Conservation (phyloP, 768 basidiomycete genomes). For the Strobilomyces dryophilus region DNA sequence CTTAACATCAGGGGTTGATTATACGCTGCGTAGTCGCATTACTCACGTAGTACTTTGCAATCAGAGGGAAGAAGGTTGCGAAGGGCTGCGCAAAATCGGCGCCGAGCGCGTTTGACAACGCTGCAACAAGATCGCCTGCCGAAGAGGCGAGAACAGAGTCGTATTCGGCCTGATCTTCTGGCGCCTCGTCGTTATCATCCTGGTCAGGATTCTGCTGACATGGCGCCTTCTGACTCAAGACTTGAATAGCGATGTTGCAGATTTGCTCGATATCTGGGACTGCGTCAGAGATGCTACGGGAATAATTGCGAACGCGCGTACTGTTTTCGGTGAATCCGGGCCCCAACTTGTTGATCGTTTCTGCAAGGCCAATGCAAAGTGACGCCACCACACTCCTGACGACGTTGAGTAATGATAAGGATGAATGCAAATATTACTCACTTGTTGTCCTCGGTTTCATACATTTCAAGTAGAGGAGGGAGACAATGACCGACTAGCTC, state of each 20-base stretch:
- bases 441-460: constrained; percentile 96
- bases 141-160: constrained; percentile 94
- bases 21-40: background rate
- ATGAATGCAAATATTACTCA: constrained; percentile 40
- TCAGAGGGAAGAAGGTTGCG: constrained; percentile 80
- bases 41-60: constrained; percentile 89
- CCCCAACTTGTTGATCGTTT: constrained; percentile 89
- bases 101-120: constrained; percentile 83
- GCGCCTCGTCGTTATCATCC: constrained; percentile 80
- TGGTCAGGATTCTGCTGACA: constrained; percentile 97
- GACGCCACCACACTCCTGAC: constrained; percentile 80
- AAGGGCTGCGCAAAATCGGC: constrained; percentile 81
- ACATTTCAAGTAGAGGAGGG: constrained; percentile 78
- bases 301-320: constrained; percentile 36
- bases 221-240: constrained; percentile 90
- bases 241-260: constrained; percentile 75
- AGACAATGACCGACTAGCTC: constrained; percentile 76
- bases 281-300: constrained; percentile 3
- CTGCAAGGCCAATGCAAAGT: constrained; percentile 84
- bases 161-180: constrained; percentile 91
- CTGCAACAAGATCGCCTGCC: constrained; percentile 90
- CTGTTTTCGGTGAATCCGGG: constrained; percentile 78
- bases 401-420: constrained; percentile 12
- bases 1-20: background rate
- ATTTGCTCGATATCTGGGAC: constrained; percentile 66